Evolutionary conservation across 352 stramenopile species (phyloP).

Genomic region (Globisporangium lucens): DNA sequence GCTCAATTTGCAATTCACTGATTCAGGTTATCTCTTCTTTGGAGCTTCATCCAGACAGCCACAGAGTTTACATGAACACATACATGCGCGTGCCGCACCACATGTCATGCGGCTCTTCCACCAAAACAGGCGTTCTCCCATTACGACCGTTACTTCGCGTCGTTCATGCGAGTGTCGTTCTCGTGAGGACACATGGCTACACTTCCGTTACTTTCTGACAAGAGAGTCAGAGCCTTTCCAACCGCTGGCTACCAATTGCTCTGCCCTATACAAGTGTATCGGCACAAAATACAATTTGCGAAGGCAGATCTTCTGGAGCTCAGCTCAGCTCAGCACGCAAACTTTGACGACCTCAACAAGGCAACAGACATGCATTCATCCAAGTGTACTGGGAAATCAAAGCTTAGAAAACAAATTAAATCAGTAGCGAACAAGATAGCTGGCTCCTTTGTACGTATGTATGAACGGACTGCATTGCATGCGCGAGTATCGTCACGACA

Average conservation of each 20-base stretch:
- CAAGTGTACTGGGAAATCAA: not conserved
- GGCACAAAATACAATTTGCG: not conserved
- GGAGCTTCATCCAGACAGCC: not conserved
- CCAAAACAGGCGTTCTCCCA: not conserved
- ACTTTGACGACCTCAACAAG: not conserved
- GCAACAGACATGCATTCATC: not conserved
- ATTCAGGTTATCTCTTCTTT: constrained; percentile 4
- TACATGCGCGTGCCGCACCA: not conserved
- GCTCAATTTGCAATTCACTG: not conserved
- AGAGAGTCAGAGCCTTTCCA: not conserved
- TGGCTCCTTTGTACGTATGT: not conserved
- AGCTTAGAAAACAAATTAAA: constrained; percentile 9
- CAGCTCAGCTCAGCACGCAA: not conserved
- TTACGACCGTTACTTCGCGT: not conserved
- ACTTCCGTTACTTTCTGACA: not conserved
- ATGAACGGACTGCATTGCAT: not conserved
- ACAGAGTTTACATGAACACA: not conserved
- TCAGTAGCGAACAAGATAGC: constrained; percentile 3
- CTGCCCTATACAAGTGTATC: not conserved
- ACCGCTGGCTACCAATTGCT: not conserved
- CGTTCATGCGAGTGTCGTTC: not conserved
- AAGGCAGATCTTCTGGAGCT: not conserved
- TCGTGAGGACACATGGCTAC: constrained; percentile 4
- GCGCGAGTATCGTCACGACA: not conserved
- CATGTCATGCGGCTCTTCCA: not conserved